Conservation (phyloP, 2,329 filamentous ascomycete genomes). For the Clathrospora elynae region DNA sequence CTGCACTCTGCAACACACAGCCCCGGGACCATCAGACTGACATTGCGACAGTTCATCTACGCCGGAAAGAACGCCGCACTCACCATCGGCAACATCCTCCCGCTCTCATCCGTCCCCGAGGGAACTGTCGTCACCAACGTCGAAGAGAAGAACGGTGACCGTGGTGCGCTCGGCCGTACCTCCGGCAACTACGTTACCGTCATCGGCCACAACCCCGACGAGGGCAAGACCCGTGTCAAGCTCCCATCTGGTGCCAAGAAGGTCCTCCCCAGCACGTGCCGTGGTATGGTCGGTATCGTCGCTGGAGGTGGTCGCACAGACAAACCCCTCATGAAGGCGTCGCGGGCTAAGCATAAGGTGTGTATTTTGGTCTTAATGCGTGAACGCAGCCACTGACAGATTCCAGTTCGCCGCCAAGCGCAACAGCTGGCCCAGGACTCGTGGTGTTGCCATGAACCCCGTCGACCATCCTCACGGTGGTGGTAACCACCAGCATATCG, state of each 20-base stretch:
- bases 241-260: conserved; percentile 99
- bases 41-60: conserved; percentile 77
- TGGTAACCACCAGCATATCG: conserved; percentile 99
- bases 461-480: conserved; percentile 82
- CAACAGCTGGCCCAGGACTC: conserved; percentile 99
- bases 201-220: conserved; percentile 57
- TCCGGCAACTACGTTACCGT: conserved; percentile 98
- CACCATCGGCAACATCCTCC: conserved; percentile 97
- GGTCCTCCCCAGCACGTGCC: conserved; percentile 86
- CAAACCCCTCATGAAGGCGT: conserved; percentile 99
- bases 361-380: background rate
- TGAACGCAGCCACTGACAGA: conserved; percentile 10
- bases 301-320: conserved; percentile 99
- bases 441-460: conserved; percentile 99
- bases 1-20: background rate
- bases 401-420: conserved; percentile 93
- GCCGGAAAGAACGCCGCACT: conserved; percentile 98
- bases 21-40: conserved; percentile 20
- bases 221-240: conserved; percentile 99
- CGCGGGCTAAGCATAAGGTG: conserved; percentile 94
- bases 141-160: conserved; percentile 98
- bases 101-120: conserved; percentile 91
- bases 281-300: conserved; percentile 99
- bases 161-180: conserved; percentile 92
- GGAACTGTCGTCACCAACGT: conserved; percentile 99